Evolutionary conservation across 192 early-diverging fungal species (phyloP), one percentile per base, ranked within the genome.

Genomic region (Jimgerdemannia lactiflua): DNA sequence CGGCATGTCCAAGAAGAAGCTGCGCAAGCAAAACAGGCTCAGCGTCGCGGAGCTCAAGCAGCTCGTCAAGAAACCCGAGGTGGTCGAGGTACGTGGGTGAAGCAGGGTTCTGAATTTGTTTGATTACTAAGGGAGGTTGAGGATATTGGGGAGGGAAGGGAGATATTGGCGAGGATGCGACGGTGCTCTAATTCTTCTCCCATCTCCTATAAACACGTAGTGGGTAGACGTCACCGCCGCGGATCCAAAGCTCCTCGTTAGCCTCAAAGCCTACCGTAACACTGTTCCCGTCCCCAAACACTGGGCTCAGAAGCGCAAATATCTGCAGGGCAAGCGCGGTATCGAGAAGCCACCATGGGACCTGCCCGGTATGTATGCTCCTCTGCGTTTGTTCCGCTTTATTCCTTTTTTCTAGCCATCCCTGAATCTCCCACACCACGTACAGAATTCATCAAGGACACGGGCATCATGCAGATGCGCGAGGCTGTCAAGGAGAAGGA

Each of bases 391-490:
- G 14, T 65, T 65, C 19, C 64, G 64, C 29, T 29, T 29, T 29
- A 29, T 29, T 29, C 49, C 49, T 59, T 59, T 11, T 14, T 14
- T 59, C 49, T 59, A 59, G 8, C 14, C 49, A 6, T 59, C 49
- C 6, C 49, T 59, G 49, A 59, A 6, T 14, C 49, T 68, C 18
- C 40, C 67, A 10, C 59, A 40, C 64, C 41, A 19, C 65, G 6
- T 70, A 3, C 82, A 85, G 97, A 98, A 43, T 99, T 97, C 80
- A 98, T 99, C 79, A 95, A 96, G 82, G 94, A 92, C 6, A 99
- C 98, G 3, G 98, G 98, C 18, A 98, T 99, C 75, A 95, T 95
- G 94, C 94, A 98, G 80, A 92, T 99, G 86, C 89, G 98, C 43
- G 91, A 94, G 41, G 89, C 94, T 0, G 92, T 92, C 43, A 91